phyloP scores from a whole-genome alignment of 148 eudicot genomes.

The Diospyros lotus region DNA sequence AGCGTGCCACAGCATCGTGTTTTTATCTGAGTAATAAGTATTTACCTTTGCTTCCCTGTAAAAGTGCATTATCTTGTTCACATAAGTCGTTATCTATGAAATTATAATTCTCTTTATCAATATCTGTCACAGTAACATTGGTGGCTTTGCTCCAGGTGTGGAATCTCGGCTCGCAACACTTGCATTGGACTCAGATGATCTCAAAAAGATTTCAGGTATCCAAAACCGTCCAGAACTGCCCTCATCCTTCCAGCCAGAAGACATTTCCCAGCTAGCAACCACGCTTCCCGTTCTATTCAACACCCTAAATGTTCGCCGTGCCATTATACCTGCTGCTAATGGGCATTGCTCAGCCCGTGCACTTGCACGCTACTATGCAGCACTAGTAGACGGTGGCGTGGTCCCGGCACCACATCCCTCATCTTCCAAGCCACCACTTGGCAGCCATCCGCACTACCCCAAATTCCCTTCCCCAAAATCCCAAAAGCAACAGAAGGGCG shows the following conservation, averaged over 20 bases:
- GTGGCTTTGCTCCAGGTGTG: slow-evolving; percentile 47
- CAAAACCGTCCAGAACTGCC: slow-evolving; percentile 56
- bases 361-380: slow-evolving; percentile 93
- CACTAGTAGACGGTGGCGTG: slow-evolving; percentile 58
- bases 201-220: slow-evolving; percentile 43
- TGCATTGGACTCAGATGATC: slow-evolving; percentile 65
- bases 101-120: not conserved
- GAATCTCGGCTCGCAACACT: slow-evolving; percentile 92
- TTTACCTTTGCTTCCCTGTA: not conserved
- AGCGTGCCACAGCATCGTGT: not conserved
- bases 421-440: slow-evolving; percentile 63
- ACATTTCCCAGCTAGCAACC: slow-evolving; percentile 43
- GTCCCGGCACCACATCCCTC: slow-evolving; percentile 62
- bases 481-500: slow-evolving; percentile 30
- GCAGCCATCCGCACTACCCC: slow-evolving; percentile 80
- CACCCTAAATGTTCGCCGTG: slow-evolving; percentile 76
- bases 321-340: slow-evolving; percentile 92
- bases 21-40: not conserved
- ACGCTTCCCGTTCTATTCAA: slow-evolving; percentile 69
- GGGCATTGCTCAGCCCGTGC: slow-evolving; percentile 99
- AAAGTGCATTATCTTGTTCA: not conserved
- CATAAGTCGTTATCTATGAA: not conserved
- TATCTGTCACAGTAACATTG: not conserved
- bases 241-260: slow-evolving; percentile 63
- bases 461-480: slow-evolving; percentile 40